Evolutionary conservation across 306 rosid species (phyloP), one percentile per base, ranked within the genome.

Genomic region (Fagus crenata): DNA sequence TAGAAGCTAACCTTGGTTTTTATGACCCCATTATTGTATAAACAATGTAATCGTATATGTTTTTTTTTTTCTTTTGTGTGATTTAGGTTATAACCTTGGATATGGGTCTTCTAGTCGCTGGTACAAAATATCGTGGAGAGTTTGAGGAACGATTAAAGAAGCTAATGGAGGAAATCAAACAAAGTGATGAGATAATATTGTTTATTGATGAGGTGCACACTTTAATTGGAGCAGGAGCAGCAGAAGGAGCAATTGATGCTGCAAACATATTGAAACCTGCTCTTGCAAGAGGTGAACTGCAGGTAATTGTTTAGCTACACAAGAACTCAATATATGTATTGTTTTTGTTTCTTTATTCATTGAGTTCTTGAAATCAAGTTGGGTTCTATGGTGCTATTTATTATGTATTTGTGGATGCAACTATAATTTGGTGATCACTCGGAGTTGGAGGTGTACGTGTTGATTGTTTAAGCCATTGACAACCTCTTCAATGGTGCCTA

Each of bases 81-180:
- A 37, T 82, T 71, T 84, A 93, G 98, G 98, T 93, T 74, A 90
- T 93, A 73, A 93, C 98, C 76, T 86, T 93, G 77, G 98, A 93
- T 82, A 93, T 93, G 98, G 98, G 98, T 71, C 94, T 93, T 72
- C 97, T 93, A 49, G 98, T 93, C 9, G 98, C 98, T 53, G 98
- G 98, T 76, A 93, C 98, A 67, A 93, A 93, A 84, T 93, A 93
- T 75, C 98, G 98, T 90, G 98, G 98, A 80, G 98, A 93, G 86
- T 94, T 92, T 80, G 98, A 94, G 85, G 98, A 94, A 83, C 89
- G 98, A 63, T 73, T 94, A 60, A 94, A 94, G 90, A 92, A 92
- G 79, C 91, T 94, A 8, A 94, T 94, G 97, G 98, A 94, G 85
- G 98, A 94, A 89, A 89, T 94, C 67, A 92, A 92, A 75, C 98